These are phyloP conservation scores for Areca catechu DNA, from an alignment of 176 grass and related monocot genomes.

Conservation along the genomic window DNA sequence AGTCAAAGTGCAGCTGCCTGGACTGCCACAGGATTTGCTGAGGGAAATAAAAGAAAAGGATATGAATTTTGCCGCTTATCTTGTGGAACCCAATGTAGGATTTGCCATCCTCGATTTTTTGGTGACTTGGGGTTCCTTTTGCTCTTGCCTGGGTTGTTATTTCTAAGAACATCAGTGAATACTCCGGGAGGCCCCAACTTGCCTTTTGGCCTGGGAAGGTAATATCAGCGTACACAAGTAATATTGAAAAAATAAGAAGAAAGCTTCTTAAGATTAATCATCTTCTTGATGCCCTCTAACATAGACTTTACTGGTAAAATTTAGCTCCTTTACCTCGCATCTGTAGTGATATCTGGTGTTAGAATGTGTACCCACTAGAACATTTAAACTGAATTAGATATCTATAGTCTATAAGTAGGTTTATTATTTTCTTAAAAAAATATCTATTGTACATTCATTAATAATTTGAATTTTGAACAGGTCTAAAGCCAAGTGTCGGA, in stretches of 20 bases:
- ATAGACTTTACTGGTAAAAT: too few species aligned
- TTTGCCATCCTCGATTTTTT: constrained; percentile 44
- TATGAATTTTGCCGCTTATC: constrained; percentile 52
- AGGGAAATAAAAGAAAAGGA: constrained; percentile 57
- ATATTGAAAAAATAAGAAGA: too few species aligned
- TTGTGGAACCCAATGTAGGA: constrained; percentile 31
- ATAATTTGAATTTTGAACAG: constrained; percentile 7
- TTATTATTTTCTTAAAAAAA: too few species aligned
- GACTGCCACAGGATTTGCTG: constrained; percentile 43
- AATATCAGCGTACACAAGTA: not conserved
- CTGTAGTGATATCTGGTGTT: too few species aligned
- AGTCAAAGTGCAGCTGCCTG: constrained; percentile 61
- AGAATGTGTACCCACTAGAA: too few species aligned
- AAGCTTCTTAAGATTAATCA: too few species aligned
- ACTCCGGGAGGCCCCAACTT: constrained; percentile 26
- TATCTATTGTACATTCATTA: too few species aligned
- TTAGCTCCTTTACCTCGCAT: too few species aligned
- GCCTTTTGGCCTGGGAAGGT: constrained; percentile 58
- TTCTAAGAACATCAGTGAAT: constrained; percentile 32
- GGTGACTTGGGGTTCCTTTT: constrained; percentile 44
- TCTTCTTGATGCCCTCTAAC: too few species aligned
- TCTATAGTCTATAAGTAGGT: too few species aligned
- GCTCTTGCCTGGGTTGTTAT: constrained; percentile 43
- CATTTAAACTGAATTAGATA: too few species aligned
- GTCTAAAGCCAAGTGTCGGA: constrained; percentile 74